Evolutionary conservation across 768 basidiomycete genomes (phyloP).

Genomic region (Boletus fagicola): DNA sequence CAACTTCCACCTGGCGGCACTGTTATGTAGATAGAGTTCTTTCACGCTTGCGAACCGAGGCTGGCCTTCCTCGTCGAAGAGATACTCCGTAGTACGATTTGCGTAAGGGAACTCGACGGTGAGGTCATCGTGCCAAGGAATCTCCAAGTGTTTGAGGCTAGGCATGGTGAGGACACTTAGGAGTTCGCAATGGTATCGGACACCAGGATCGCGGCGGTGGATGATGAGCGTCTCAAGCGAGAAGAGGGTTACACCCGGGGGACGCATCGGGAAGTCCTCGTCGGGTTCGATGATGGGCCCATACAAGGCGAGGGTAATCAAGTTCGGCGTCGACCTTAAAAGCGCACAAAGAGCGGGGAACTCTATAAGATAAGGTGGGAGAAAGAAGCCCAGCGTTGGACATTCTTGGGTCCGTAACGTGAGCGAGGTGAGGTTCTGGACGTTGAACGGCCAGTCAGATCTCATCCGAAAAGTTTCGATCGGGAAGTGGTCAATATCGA

Average conservation of each 20-base stretch:
- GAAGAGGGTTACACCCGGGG: constrained; percentile 4
- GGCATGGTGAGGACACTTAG: constrained; percentile 12
- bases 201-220: constrained; percentile 12
- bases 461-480: constrained; percentile 7
- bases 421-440: constrained; percentile 12
- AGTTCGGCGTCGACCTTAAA: constrained; percentile 7
- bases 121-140: constrained; percentile 21
- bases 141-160: constrained; percentile 12
- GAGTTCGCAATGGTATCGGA: constrained; percentile 17
- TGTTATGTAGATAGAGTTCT: constrained; percentile 15
- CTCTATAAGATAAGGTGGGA: constrained; percentile 18
- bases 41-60: constrained; percentile 14
- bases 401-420: constrained; percentile 16
- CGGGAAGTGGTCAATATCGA: constrained; percentile 19
- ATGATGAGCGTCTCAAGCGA: constrained; percentile 15
- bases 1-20: constrained; percentile 3
- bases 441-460: constrained; percentile 6
- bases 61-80: constrained; percentile 9
- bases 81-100: constrained; percentile 8
- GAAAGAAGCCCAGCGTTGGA: not conserved
- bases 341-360: constrained; percentile 15
- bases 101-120: not conserved
- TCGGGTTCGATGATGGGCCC: constrained; percentile 16
- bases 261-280: constrained; percentile 7
- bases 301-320: constrained; percentile 11